Conservation (phyloP, 139 green algal genomes). For the Auxenochlorella pyrenoidosa region DNA sequence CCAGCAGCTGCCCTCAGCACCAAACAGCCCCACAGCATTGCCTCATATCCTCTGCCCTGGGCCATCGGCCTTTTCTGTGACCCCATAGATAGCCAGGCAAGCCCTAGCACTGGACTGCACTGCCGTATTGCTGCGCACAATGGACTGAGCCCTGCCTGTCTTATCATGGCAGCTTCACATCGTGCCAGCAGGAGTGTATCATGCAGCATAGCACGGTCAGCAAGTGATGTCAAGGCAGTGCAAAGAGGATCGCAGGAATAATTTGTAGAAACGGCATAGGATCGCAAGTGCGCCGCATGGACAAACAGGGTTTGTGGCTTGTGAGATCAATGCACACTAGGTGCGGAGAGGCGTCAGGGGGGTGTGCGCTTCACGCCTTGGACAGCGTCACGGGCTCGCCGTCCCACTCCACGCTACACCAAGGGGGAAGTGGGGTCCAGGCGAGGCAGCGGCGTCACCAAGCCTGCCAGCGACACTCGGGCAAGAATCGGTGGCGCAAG, state of each 20-base stretch:
- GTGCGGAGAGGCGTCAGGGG: background rate
- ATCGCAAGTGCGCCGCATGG: background rate
- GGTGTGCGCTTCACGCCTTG: background rate
- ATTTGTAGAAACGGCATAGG: background rate
- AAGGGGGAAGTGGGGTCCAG: background rate
- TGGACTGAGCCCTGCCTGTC: background rate
- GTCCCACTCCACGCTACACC: conserved; percentile 72
- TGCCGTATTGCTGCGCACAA: background rate
- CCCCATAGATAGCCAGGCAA: too few species aligned
- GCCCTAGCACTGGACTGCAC: too few species aligned
- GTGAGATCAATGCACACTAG: background rate
- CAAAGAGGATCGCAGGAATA: background rate
- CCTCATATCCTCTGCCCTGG: background rate
- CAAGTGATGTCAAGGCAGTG: too few species aligned
- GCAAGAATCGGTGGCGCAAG: background rate
- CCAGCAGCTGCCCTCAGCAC: background rate
- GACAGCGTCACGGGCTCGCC: conserved; percentile 49
- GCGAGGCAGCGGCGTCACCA: background rate
- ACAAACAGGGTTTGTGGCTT: background rate
- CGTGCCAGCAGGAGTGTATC: background rate
- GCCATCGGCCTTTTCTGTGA: background rate
- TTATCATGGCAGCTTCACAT: background rate
- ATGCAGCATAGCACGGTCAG: background rate
- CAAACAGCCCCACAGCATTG: background rate
- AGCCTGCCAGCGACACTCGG: background rate